Base-by-base conservation (phyloP, 345 rosid species). In the Lepidium aucheri region DNA sequence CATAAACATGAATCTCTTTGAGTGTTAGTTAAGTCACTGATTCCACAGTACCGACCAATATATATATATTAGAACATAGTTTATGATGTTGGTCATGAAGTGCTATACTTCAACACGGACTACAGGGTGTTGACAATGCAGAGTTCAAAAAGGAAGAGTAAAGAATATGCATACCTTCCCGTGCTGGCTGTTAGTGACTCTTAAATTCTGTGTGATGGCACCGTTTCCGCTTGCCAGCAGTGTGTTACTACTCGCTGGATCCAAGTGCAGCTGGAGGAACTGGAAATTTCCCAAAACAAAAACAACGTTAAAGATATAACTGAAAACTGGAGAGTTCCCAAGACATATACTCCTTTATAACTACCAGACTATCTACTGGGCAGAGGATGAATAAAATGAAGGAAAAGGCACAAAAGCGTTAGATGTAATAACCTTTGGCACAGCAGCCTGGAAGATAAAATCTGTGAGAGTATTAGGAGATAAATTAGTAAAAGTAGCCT, bases 401-500 rank as follows among this genome's bases (percentile, higher is more conserved):
- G 4, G 11, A 0, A 8, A 16, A 14, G 8, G 38, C 5, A 39
- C 28, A 17, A 7, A 17, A 9, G 26, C 9, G 52, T 42, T 43
- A 66, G 62, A 54, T 55, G 36, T 36, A 39, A 73, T 79, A 8
- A 90, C 97, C 99, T 94, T 94, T 22, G 99, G 99, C 72, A 94
- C 99, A 65, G 99, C 99, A 5, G 97, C 99, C 83, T 88, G 96
- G 75, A 94, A 94, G 68, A 85, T 68, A 76, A 94, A 94, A 78
- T 90, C 95, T 14, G 91, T 81, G 62, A 69, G 86, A 28, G 60
- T 69, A 78, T 81, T 79, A 17, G 83, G 66, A 44, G 95, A 85
- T 80, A 85, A 72, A 75, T 94, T 94, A 51, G 79, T 80, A 78
- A 94, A 94, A 30, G 87, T 83, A 20, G 96, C 97, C 66, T 70